Evolutionary conservation across 129 eudicot genomes (phyloP), one percentile per base, ranked within the genome.

Genomic region (Deinandra increscens): DNA sequence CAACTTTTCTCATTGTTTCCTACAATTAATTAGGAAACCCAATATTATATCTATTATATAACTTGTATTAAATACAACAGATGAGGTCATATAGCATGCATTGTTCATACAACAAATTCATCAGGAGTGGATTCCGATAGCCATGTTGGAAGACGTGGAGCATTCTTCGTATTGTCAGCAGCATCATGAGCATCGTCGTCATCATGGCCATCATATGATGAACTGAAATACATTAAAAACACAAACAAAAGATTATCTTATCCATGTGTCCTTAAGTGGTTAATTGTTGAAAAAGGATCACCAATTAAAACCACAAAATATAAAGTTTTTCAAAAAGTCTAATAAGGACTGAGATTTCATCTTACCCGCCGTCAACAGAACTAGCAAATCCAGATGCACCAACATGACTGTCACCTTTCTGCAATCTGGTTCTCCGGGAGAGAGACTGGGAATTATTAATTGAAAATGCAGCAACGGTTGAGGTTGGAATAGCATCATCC

Each of bases 1-100:
- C 98, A 58, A 80, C 80, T 85, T 93, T 93, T 81, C 85, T 80
- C 88, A 93, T 81, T 64, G 86, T 84, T 85, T 93, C 98, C 98
- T 93, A 75, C 78, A 82, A 56, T 42, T 66, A 69, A 75, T 51
- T 44, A 34, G 31, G 54, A 54, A 37, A 48, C 45, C 67, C 43
- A 38, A 68, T 49, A 55, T 61, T 74, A 31, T 66, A 51, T 34
- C 31, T 63, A 46, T 62, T 60, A 38, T 59, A 61, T 43, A 19
- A 34, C 15, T 23, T 36, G 36, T 51, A 66, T 33, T 18, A 31
- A 69, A 55, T 13, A 37, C 38, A 61, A 58, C 17, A 22, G 39
- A 73, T 11, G 58, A 22, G 60, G 56, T 48, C 38, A 43, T 68
- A 61, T 26, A 68, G 72, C 37, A 72, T 45, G 77, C 60, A 26